A percentile compares a stretch with the other conserved stretches of the same genome.
Conservation (phyloP, 2,329 filamentous ascomycete genomes). For the Neonectria hederae region DNA sequence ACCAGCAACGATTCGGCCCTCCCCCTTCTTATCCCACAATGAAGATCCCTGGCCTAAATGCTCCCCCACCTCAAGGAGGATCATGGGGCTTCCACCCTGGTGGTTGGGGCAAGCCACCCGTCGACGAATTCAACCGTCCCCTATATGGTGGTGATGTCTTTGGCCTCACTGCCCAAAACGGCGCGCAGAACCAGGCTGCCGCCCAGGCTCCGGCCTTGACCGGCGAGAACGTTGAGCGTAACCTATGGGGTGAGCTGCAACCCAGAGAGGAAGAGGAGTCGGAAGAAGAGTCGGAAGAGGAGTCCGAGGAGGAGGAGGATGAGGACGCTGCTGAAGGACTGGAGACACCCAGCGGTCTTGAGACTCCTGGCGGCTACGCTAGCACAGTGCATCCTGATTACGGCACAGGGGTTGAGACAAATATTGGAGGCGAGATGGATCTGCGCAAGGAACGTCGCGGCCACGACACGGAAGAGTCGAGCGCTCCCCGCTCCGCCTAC, state of each 20-base stretch:
- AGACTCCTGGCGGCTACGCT: conserved; percentile 82
- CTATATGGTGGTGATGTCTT: conserved; percentile 96
- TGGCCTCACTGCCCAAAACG: conserved; percentile 69
- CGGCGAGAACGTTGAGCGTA: conserved; percentile 85
- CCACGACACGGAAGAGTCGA: conserved; percentile 85
- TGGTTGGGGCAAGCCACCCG: conserved; percentile 94
- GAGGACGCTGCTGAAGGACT: conserved; percentile 72
- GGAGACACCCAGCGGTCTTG: conserved; percentile 79
- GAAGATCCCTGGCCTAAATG: conserved; percentile 93
- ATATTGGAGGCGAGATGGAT: conserved; percentile 86
- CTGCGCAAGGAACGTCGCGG: conserved; percentile 85
- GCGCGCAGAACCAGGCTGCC: conserved; percentile 46
- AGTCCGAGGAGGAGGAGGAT: conserved; percentile 71
- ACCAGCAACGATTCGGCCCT: conserved; percentile 92
- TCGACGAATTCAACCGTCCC: conserved; percentile 91
- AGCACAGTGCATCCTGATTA: conserved; percentile 86
- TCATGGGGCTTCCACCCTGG: conserved; percentile 96
- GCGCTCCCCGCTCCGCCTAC: conserved; percentile 81
- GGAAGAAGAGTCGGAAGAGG: conserved; percentile 79
- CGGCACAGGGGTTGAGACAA: conserved; percentile 74
- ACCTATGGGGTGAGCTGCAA: conserved; percentile 92
- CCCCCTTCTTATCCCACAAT: conserved; percentile 95
- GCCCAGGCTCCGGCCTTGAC: conserved; percentile 52
- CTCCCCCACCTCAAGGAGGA: conserved; percentile 87
- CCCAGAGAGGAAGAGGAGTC: conserved; percentile 78